A percentile compares a stretch with the other conserved stretches of the same genome.
Evolutionary conservation across 345 rosid genomes (phyloP).

Genomic region (Citrus trifoliata): DNA sequence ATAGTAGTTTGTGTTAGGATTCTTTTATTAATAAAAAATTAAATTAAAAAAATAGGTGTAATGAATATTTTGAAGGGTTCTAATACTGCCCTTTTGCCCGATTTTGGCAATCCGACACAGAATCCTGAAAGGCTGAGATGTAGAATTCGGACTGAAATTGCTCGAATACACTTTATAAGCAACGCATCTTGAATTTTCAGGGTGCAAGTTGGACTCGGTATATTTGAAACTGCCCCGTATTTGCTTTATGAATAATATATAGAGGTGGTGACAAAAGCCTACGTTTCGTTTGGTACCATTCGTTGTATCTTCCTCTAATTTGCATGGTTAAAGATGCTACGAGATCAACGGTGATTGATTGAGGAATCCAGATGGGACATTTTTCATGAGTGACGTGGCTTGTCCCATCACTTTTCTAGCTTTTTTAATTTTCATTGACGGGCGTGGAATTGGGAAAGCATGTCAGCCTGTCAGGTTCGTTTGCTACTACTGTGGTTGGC

Average conservation of each 20-base stretch:
- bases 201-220: not conserved
- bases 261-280: not conserved
- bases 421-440: constrained; percentile 2
- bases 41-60: too few species aligned
- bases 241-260: not conserved
- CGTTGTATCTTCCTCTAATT: not conserved
- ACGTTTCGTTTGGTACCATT: not conserved
- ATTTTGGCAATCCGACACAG: not conserved
- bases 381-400: not conserved
- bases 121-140: too few species aligned
- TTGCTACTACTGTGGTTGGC: not conserved
- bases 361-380: not conserved
- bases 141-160: not conserved
- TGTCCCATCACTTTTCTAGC: constrained; percentile 4
- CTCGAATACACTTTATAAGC: too few species aligned
- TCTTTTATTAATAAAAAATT: too few species aligned
- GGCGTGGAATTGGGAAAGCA: not conserved
- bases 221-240: too few species aligned
- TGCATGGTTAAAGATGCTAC: not conserved
- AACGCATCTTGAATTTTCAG: not conserved
- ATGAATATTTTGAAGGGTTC: too few species aligned
- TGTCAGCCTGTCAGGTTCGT: not conserved
- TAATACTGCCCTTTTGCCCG: constrained; percentile 10
- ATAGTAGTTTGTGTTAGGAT: too few species aligned
- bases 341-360: not conserved